A percentile compares a stretch with the other conserved stretches of the same genome.
Conservation (phyloP, 257 asterid genomes). For the Solanum appendiculatum region DNA sequence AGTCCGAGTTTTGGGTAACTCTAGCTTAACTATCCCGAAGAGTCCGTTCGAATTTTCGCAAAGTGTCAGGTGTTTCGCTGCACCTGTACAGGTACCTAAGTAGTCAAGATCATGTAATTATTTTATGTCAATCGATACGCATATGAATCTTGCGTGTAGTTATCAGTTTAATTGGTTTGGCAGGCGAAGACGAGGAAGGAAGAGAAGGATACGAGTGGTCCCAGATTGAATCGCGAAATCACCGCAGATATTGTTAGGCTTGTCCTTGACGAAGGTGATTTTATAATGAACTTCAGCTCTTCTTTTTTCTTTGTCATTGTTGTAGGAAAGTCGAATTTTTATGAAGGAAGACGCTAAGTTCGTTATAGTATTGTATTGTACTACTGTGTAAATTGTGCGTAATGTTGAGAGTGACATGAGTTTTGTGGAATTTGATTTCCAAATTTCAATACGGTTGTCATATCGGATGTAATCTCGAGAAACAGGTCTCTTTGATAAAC, state of each 20-base stretch:
- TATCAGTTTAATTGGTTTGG: not conserved
- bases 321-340: not conserved
- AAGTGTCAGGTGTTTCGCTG: constrained; percentile 53
- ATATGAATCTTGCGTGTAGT: not conserved
- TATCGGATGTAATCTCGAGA: not conserved
- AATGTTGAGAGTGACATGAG: not conserved
- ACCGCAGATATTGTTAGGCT: constrained; percentile 52
- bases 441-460: not conserved
- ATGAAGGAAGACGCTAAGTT: not conserved
- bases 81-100: constrained; percentile 46
- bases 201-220: constrained; percentile 37
- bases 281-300: not conserved
- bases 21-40: constrained; percentile 6
- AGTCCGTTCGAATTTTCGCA: constrained; percentile 16
- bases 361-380: not conserved
- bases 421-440: not conserved
- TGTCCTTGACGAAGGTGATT: constrained; percentile 57
- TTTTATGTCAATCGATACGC: not conserved
- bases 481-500: not conserved
- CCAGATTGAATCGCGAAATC: constrained; percentile 60
- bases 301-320: not conserved
- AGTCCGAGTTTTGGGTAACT: constrained; percentile 9
- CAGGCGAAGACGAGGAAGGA: constrained; percentile 37
- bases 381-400: not conserved
- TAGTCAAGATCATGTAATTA: not conserved